Conservation (phyloP, 2,329 filamentous ascomycete genomes). For the Neofusicoccum cordaticola region DNA sequence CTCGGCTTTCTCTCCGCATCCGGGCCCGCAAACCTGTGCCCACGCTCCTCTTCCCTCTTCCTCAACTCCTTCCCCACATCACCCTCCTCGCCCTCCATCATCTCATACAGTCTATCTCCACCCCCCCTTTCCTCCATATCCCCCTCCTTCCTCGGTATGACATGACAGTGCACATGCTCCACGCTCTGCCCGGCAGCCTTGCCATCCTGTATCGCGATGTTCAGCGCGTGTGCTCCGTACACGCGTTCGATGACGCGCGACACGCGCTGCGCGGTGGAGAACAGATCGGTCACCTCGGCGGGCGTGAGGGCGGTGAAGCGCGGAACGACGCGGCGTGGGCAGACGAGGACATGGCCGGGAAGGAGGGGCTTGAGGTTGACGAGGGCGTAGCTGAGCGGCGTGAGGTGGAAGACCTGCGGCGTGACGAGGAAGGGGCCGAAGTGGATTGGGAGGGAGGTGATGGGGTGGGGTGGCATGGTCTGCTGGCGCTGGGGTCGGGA, state of each 20-base stretch:
- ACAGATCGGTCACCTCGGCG: slow-evolving; percentile 78
- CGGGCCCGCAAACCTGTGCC: slow-evolving; percentile 64
- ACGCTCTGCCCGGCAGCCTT: slow-evolving; percentile 89
- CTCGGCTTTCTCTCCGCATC: slow-evolving; percentile 69
- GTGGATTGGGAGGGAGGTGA: slow-evolving; percentile 46
- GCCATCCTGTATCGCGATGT: slow-evolving; percentile 94
- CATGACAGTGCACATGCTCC: slow-evolving; percentile 86
- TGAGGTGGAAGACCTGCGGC: slow-evolving; percentile 82
- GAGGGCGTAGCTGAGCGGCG: slow-evolving; percentile 76
- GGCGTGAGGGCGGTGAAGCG: slow-evolving; percentile 72
- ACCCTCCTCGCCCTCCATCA: slow-evolving; percentile 80
- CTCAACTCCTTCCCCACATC: slow-evolving; percentile 72
- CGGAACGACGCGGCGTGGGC: slow-evolving; percentile 65
- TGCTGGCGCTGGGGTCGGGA: slow-evolving; percentile 23
- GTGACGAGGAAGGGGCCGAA: slow-evolving; percentile 79
- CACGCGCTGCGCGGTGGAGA: slow-evolving; percentile 79
- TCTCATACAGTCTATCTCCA: slow-evolving; percentile 75
- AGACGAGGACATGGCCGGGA: slow-evolving; percentile 89
- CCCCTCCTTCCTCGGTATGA: slow-evolving; percentile 69
- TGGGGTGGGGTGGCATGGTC: slow-evolving; percentile 21
- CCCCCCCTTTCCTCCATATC: slow-evolving; percentile 58
- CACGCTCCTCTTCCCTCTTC: slow-evolving; percentile 49
- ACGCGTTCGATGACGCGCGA: slow-evolving; percentile 69
- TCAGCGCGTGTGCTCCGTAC: slow-evolving; percentile 71
- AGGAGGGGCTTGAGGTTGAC: slow-evolving; percentile 95